Conservation (phyloP, 495 filamentous ascomycete genomes). For the Cudoniella acicularis region DNA sequence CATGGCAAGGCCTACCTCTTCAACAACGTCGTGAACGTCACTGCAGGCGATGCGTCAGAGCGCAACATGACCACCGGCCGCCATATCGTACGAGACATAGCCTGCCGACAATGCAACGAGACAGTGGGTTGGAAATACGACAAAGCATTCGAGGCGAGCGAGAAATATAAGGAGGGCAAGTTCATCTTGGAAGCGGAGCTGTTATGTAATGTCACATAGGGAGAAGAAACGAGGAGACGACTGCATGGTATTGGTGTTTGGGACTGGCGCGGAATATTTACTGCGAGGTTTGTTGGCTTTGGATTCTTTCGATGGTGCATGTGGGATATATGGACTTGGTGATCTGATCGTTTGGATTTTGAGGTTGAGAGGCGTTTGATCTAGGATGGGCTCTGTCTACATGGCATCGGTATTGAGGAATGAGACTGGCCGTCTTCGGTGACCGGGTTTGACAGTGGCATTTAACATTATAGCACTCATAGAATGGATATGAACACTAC, state of each 20-base stretch:
- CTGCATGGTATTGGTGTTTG: not conserved
- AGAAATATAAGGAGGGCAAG: constrained; percentile 99
- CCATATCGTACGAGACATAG: constrained; percentile 90
- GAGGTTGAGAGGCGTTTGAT: too few relatives aligned
- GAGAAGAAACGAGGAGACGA: not conserved
- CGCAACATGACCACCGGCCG: constrained; percentile 98
- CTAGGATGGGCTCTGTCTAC: too few relatives aligned
- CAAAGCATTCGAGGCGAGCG: constrained; percentile 82
- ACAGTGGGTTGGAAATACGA: constrained; percentile 99
- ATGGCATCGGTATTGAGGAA: too few relatives aligned
- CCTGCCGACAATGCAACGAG: constrained; percentile 82
- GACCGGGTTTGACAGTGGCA: too few relatives aligned
- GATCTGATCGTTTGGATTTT: too few relatives aligned
- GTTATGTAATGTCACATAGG: constrained; percentile 61
- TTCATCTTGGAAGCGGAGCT: constrained; percentile 95
- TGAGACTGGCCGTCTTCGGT: too few relatives aligned
- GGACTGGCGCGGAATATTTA: too few relatives aligned
- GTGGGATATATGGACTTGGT: too few relatives aligned
- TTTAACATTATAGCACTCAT: too few relatives aligned
- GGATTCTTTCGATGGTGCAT: too few relatives aligned
- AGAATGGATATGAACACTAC: too few relatives aligned
- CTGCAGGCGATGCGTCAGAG: constrained; percentile 73
- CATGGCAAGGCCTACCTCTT: constrained; percentile 99
- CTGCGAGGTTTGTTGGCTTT: too few relatives aligned
- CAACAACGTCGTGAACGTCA: constrained; percentile 88